A percentile compares a stretch with the other conserved stretches of the same genome.
phyloP scores from a whole-genome alignment of 1,284 basidiomycete genomes.

The Phaffia rhodozyma region DNA sequence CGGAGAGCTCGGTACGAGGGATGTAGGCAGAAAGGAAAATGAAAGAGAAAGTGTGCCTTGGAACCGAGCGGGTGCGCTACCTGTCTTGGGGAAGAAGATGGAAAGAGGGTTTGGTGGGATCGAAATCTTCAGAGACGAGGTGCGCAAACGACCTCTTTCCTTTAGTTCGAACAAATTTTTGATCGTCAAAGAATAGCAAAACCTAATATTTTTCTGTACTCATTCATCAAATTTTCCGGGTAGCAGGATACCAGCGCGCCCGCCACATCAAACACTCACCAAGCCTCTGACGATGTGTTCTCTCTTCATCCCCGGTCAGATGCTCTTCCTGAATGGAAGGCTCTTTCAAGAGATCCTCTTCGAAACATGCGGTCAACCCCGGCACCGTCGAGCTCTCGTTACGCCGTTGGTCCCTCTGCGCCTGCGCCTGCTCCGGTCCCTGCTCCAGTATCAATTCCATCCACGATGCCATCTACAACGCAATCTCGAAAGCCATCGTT shows the following conservation, averaged over 20 bases:
- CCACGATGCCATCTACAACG: conserved; percentile 8
- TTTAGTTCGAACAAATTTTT: not conserved
- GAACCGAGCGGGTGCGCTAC: conserved; percentile 39
- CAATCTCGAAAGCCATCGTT: conserved; percentile 20
- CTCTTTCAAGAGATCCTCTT: conserved; percentile 46
- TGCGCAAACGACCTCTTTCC: conserved; percentile 20
- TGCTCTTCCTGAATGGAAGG: conserved; percentile 36
- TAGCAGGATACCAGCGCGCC: conserved; percentile 18
- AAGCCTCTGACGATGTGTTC: conserved; percentile 32
- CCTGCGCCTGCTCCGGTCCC: conserved; percentile 25
- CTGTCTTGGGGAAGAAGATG: conserved; percentile 21
- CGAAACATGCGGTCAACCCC: conserved; percentile 36
- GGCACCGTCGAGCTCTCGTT: conserved; percentile 23
- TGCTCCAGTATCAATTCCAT: conserved; percentile 23
- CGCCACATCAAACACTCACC: conserved; percentile 24
- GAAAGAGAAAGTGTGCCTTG: conserved; percentile 37
- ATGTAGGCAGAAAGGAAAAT: conserved; percentile 41
- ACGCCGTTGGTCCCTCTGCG: conserved; percentile 22
- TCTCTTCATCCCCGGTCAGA: conserved; percentile 26
- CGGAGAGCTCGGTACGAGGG: conserved; percentile 40
- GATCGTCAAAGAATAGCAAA: not conserved
- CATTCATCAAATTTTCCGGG: not conserved
- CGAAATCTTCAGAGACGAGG: conserved; percentile 41
- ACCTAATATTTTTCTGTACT: not conserved
- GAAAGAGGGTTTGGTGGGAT: conserved; percentile 22